A percentile compares a stretch with the other conserved stretches of the same genome.
Conservation (phyloP, 139 green algal genomes). For the Picochlorum sp. region DNA sequence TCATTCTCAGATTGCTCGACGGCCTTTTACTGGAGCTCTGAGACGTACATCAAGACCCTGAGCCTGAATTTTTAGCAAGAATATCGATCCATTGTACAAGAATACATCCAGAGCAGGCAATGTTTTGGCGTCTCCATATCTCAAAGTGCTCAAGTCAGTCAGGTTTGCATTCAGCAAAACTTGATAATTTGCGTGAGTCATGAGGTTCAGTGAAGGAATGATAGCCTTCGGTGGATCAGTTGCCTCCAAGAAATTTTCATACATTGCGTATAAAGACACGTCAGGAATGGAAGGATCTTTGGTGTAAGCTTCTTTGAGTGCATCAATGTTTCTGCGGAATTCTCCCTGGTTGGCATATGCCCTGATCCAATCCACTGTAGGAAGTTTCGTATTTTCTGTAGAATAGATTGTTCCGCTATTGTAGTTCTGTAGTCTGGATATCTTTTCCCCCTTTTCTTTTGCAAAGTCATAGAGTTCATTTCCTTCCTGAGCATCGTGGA, state of each 20-base stretch:
- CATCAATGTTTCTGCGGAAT: background rate
- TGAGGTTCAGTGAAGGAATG: background rate
- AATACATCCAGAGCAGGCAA: conserved; percentile 41
- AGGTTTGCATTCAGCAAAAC: conserved; percentile 27
- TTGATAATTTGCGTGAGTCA: conserved; percentile 30
- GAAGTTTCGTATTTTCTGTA: conserved; percentile 10
- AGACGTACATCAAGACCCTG: conserved; percentile 41
- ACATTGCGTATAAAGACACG: conserved; percentile 7
- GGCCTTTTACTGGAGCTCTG: conserved; percentile 9
- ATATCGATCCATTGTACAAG: conserved; percentile 26
- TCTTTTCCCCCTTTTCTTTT: background rate
- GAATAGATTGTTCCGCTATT: background rate
- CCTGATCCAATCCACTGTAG: background rate
- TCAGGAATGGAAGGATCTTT: conserved; percentile 3
- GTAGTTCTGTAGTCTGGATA: conserved; percentile 9
- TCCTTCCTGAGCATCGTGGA: conserved; percentile 19
- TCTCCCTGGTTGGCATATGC: background rate
- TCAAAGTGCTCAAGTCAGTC: conserved; percentile 16
- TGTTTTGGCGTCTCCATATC: conserved; percentile 24
- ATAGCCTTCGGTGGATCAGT: background rate
- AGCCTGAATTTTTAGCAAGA: conserved; percentile 15
- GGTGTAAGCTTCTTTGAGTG: background rate
- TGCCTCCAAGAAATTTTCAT: background rate
- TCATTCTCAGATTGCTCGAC: background rate
- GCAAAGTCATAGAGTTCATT: conserved; percentile 30